phyloP scores from a whole-genome alignment of 768 basidiomycete genomes.

The Pleurotus citrinopileatus region DNA sequence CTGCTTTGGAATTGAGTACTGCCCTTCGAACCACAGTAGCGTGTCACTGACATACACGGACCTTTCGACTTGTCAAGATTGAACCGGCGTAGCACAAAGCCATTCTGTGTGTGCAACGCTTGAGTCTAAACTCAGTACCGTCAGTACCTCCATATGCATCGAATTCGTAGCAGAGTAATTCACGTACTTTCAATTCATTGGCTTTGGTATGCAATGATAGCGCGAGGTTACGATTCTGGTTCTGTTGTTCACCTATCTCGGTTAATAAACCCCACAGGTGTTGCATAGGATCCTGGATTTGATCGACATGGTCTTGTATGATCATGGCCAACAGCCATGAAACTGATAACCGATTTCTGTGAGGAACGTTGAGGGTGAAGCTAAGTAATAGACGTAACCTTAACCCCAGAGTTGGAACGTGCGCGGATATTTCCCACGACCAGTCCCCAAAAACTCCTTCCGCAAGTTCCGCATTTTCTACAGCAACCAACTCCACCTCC shows the following conservation, averaged over 20 bases:
- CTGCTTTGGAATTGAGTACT: slow-evolving; percentile 37
- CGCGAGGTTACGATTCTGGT: slow-evolving; percentile 71
- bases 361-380: too few relatives aligned
- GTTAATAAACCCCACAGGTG: slow-evolving; percentile 65
- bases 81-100: slow-evolving; percentile 87
- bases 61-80: slow-evolving; percentile 89
- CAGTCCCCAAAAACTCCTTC: slow-evolving; percentile 3
- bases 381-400: not conserved
- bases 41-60: slow-evolving; percentile 23
- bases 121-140: slow-evolving; percentile 54
- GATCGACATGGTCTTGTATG: slow-evolving; percentile 44
- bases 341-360: not conserved
- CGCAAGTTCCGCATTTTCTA: slow-evolving; percentile 6
- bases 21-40: slow-evolving; percentile 2
- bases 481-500: slow-evolving; percentile 7
- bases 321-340: slow-evolving; percentile 36
- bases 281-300: slow-evolving; percentile 58
- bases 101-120: slow-evolving; percentile 86
- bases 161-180: slow-evolving; percentile 1
- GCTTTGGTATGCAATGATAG: slow-evolving; percentile 71
- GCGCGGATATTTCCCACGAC: slow-evolving; percentile 6
- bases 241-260: slow-evolving; percentile 83
- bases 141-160: not conserved
- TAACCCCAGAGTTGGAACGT: slow-evolving; percentile 5
- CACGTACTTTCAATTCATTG: slow-evolving; percentile 70